phyloP scores from a whole-genome alignment of 2,329 filamentous ascomycete species.

The Cryphonectria nitschkei region DNA sequence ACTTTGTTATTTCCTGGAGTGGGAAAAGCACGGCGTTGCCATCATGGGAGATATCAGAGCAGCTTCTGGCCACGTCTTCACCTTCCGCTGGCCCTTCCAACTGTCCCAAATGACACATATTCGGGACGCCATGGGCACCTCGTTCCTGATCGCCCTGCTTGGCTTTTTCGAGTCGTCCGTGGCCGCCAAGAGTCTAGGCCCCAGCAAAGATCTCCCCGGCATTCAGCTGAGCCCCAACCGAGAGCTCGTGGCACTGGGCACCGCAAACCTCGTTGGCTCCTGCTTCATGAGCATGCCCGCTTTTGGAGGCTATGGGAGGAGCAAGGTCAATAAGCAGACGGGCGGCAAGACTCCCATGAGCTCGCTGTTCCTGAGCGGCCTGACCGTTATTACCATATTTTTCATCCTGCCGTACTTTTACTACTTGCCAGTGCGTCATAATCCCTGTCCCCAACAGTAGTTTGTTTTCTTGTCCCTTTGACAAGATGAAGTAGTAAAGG shows the following conservation, averaged over 20 bases:
- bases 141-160: constrained; percentile 89
- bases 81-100: constrained; percentile 85
- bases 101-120: constrained; percentile 78
- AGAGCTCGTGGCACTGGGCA: constrained; percentile 88
- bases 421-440: constrained; percentile 79
- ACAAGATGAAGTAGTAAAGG: not conserved
- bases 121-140: constrained; percentile 83
- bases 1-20: constrained; percentile 74
- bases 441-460: not conserved
- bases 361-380: constrained; percentile 81
- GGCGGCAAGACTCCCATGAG: constrained; percentile 93
- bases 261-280: constrained; percentile 87
- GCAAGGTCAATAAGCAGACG: constrained; percentile 92
- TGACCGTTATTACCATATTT: constrained; percentile 79
- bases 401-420: constrained; percentile 91
- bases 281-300: constrained; percentile 92
- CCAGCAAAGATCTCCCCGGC: constrained; percentile 70
- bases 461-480: not conserved
- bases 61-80: constrained; percentile 70
- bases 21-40: constrained; percentile 79
- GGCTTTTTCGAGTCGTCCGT: constrained; percentile 99
- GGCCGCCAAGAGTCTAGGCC: constrained; percentile 86
- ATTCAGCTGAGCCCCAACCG: constrained; percentile 88
- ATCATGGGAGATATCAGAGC: constrained; percentile 83
- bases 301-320: constrained; percentile 94